phyloP scores from a whole-genome alignment of 495 filamentous ascomycete species.

The Jackrogersella multiformis region DNA sequence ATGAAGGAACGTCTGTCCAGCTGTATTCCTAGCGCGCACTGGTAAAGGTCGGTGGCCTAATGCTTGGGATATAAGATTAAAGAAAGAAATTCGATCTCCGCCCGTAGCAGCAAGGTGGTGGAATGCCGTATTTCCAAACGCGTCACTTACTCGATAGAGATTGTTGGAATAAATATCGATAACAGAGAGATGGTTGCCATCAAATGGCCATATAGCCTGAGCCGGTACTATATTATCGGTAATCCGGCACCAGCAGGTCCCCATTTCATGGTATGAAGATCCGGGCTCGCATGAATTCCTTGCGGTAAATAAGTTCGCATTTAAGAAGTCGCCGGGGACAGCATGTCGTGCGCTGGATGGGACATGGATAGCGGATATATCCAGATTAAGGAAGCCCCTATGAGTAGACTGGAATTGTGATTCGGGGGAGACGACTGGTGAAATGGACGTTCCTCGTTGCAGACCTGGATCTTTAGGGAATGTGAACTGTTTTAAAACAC shows the following conservation, averaged over 20 bases:
- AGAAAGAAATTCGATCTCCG: constrained; percentile 43
- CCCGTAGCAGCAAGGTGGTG: constrained; percentile 52
- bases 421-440: constrained; percentile 24
- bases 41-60: constrained; percentile 18
- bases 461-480: constrained; percentile 38
- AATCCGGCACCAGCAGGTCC: constrained; percentile 55
- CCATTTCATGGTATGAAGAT: constrained; percentile 44
- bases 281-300: constrained; percentile 42
- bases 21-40: constrained; percentile 48
- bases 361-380: constrained; percentile 6
- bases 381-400: neutral
- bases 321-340: constrained; percentile 55
- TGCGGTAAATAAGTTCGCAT: constrained; percentile 33
- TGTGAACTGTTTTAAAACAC: constrained; percentile 47
- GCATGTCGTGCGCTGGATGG: constrained; percentile 28
- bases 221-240: constrained; percentile 30
- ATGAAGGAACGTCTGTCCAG: constrained; percentile 60
- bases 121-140: constrained; percentile 57
- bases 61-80: constrained; percentile 42
- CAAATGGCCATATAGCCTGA: constrained; percentile 30
- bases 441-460: constrained; percentile 26
- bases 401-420: constrained; percentile 10
- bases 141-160: constrained; percentile 42
- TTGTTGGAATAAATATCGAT: constrained; percentile 22
- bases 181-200: neutral